Base-by-base conservation (phyloP, 768 basidiomycete species). In the Lactifluus rugatus region DNA sequence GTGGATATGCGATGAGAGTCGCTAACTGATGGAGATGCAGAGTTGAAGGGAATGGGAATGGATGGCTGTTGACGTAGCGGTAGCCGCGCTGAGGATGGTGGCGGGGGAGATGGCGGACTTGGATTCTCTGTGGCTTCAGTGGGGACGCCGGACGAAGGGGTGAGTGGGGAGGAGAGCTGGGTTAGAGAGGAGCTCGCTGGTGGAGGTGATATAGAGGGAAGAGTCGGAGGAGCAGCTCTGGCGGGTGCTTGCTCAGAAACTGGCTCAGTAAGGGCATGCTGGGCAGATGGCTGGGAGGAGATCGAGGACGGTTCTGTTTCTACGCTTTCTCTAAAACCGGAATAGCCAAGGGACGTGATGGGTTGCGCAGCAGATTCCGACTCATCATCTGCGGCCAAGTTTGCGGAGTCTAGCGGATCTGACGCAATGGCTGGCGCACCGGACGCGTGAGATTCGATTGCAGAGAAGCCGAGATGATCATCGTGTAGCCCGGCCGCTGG, bases 291-390 rank as follows among this genome's bases (percentile, higher is more conserved):
- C 65, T 68, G 14, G 62, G 52, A 42, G 31, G 36, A 1, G 54
- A 5, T 56, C 58, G 46, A 28, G 17, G 47, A 57, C 57, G 56
- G 23, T 6, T 31, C 51, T 5, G 13, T n/a, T 34, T 44, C 56
- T 51, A 80, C 61, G 63, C 78, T 79, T 68, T 82, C 77, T 63
- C 75, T 76, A 69, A 82, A 82, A 5, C 81, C 81, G n/a, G 79
- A 78, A 10, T 74, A 71, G 23, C 54, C 65, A 13, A 63, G 57
- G 7, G 60, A 61, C 2, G 31, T 50, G 47, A 32, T n/a, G 23
- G 34, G 26, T 42, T 65, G 60, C 16, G 60, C 42, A 2, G 65
- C 62, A 42, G 62, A 55, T 21, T 60, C 54, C 4, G 62, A 48
- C 48, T 65, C 66, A 5, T 56, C 62, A 36, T 57, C 63, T 17